Evolutionary conservation across 179 eudicot genomes (phyloP).

Genomic region (Beta lomatogona): DNA sequence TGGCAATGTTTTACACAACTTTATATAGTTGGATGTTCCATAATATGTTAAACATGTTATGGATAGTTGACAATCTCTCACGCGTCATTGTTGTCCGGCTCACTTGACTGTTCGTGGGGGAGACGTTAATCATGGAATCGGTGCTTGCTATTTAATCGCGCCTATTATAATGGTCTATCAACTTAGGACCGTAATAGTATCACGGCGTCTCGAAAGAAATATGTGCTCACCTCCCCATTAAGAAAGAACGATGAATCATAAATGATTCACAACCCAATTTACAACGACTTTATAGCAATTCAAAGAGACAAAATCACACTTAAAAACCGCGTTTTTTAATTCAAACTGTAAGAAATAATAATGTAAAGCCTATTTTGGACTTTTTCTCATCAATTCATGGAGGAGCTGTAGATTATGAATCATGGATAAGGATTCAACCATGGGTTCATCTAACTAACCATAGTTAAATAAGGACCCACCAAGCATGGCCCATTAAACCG

Average conservation of each 20-base stretch:
- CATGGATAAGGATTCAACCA: constrained; percentile 21
- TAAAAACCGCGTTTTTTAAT: constrained; percentile 1
- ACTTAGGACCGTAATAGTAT: no score
- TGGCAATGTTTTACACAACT: no score
- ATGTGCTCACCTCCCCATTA: no score
- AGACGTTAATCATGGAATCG: no score
- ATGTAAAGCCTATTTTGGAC: neutral
- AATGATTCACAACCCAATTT: neutral
- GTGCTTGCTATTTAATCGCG: no score
- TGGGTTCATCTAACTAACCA: neutral
- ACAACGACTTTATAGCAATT: neutral
- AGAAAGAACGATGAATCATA: neutral
- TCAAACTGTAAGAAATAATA: neutral
- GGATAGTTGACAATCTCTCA: no score
- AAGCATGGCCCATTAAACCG: neutral
- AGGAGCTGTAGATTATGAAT: constrained; percentile 1
- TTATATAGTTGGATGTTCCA: no score
- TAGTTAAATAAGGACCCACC: constrained; percentile 26
- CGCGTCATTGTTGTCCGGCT: no score
- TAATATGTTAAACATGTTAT: no score
- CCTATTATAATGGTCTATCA: no score
- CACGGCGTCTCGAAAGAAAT: no score
- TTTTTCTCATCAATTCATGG: constrained; percentile 10
- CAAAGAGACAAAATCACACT: constrained; percentile 3
- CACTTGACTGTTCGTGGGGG: no score